These are phyloP conservation scores for Acrocalymma vagum DNA, from an alignment of 2,329 filamentous ascomycete genomes.

Conservation along the genomic window DNA sequence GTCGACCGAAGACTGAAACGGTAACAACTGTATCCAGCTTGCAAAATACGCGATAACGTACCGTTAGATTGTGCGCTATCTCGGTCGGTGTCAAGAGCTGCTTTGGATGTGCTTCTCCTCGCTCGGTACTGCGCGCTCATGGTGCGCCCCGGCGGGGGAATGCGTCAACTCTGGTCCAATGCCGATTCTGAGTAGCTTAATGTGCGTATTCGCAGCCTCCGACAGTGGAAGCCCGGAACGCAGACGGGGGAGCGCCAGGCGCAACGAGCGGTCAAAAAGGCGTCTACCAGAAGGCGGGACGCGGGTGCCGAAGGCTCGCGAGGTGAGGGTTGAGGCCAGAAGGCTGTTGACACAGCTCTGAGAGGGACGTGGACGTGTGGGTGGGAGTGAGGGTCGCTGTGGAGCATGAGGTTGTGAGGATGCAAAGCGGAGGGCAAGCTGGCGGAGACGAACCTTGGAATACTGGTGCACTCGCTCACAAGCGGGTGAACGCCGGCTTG, in stretches of 20 bases:
- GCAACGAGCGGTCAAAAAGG: slow-evolving; percentile 39
- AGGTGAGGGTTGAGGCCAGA: slow-evolving; percentile 19
- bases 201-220: slow-evolving; percentile 16
- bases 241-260: slow-evolving; percentile 20
- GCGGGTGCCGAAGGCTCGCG: slow-evolving; percentile 30
- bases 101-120: slow-evolving; percentile 46
- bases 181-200: slow-evolving; percentile 12
- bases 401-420: slow-evolving; percentile 23
- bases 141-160: slow-evolving; percentile 44
- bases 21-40: not conserved
- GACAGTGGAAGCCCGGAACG: slow-evolving; percentile 22
- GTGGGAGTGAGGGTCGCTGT: slow-evolving; percentile 18
- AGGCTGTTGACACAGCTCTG: slow-evolving; percentile 12
- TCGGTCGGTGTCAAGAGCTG: slow-evolving; percentile 33
- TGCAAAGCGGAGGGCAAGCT: slow-evolving; percentile 16
- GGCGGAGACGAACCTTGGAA: no score
- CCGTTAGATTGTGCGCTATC: slow-evolving; percentile 26
- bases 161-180: slow-evolving; percentile 37
- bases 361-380: slow-evolving; percentile 4
- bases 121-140: slow-evolving; percentile 50
- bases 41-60: slow-evolving; percentile 21
- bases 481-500: slow-evolving; percentile 21
- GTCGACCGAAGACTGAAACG: not conserved
- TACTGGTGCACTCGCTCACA: slow-evolving; percentile 24
- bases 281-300: slow-evolving; percentile 24